Evolutionary conservation across 164 flowering plant genomes (phyloP).

Genomic region (Vitis vinifera): ASM3070453v1 NC_081812.1:8576001-8576500

Average conservation of each 20-base stretch:
- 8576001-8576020: conserved; percentile 87
- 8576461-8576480: too few relatives aligned
- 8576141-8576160: neutral
- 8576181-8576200: neutral
- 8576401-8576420: too few relatives aligned
- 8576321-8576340: neutral
- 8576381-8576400: too few relatives aligned
- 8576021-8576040: conserved; percentile 73
- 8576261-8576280: too few relatives aligned
- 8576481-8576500: too few relatives aligned
- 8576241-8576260: neutral
- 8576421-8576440: too few relatives aligned
- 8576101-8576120: neutral
- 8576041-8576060: neutral
- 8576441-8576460: too few relatives aligned
- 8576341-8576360: neutral
- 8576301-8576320: too few relatives aligned
- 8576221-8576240: neutral
- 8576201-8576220: too few relatives aligned
- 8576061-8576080: neutral
- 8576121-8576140: too few relatives aligned
- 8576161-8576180: neutral
- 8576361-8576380: too few relatives aligned
- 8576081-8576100: neutral
- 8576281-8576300: too few relatives aligned